Evolutionary conservation across 352 stramenopile species (phyloP).

Genomic region (Globisporangium spinosum): DNA sequence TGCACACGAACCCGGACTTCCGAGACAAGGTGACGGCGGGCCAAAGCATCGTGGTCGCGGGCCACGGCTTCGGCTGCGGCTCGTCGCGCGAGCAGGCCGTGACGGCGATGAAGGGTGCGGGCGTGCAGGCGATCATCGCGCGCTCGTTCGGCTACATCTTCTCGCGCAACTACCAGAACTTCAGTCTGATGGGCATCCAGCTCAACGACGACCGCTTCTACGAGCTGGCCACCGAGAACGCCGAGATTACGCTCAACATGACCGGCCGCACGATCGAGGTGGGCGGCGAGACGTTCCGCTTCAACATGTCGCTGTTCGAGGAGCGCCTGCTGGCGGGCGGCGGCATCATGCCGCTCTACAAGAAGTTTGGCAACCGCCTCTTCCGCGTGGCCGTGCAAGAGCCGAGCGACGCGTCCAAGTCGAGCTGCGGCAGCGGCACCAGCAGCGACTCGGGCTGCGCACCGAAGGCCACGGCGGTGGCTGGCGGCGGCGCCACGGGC

Average conservation of each 20-base stretch:
- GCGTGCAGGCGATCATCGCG: constrained; percentile 78
- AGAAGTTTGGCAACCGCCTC: constrained; percentile 82
- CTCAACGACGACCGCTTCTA: constrained; percentile 80
- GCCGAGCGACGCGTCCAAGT: constrained; percentile 22
- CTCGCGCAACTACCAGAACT: constrained; percentile 87
- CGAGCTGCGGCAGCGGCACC: constrained; percentile 34
- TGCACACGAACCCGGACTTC: constrained; percentile 86
- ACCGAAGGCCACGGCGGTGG: constrained; percentile 35
- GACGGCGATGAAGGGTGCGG: constrained; percentile 75
- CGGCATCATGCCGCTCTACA: constrained; percentile 86
- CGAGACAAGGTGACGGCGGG: constrained; percentile 71
- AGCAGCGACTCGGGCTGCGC: constrained; percentile 22
- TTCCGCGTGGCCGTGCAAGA: constrained; percentile 84
- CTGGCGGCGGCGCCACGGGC: constrained; percentile 32
- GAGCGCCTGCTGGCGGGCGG: constrained; percentile 75
- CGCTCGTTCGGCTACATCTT: constrained; percentile 88
- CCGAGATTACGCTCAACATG: constrained; percentile 81
- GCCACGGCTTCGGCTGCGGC: constrained; percentile 79
- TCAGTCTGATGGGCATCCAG: constrained; percentile 78
- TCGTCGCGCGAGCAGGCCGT: constrained; percentile 84
- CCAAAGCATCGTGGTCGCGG: constrained; percentile 73
- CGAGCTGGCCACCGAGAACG: constrained; percentile 69
- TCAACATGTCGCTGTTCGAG: constrained; percentile 87
- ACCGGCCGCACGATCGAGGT: constrained; percentile 79
- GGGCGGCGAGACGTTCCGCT: constrained; percentile 66